These are phyloP conservation scores for Paralagenidium karlingii DNA, from an alignment of 352 stramenopile species.

Conservation along the genomic window DNA sequence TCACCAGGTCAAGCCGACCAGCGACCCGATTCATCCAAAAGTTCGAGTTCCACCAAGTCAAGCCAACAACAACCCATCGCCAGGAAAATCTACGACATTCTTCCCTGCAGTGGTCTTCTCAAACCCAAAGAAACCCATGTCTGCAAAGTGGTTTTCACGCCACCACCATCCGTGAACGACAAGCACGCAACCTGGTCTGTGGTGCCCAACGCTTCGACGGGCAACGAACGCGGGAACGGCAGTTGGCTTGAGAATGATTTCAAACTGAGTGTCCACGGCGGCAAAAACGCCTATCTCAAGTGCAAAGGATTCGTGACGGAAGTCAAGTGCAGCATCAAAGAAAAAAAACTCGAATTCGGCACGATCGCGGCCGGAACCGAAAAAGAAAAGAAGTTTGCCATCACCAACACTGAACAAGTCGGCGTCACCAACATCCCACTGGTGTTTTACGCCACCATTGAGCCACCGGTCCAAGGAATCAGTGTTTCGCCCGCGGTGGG, in stretches of 20 bases:
- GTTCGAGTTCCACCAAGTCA: conserved; percentile 14
- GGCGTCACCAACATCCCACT: conserved; percentile 23
- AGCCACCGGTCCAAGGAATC: conserved; percentile 31
- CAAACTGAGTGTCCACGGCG: conserved; percentile 38
- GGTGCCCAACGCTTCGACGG: not conserved
- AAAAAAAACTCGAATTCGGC: conserved; percentile 77
- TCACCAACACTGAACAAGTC: conserved; percentile 8
- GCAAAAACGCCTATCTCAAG: conserved; percentile 21
- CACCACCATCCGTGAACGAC: conserved; percentile 11
- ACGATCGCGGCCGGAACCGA: conserved; percentile 68
- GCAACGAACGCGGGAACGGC: not conserved
- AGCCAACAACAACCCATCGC: no score
- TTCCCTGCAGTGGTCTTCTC: conserved; percentile 27
- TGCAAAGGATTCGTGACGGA: conserved; percentile 43
- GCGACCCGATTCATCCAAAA: conserved; percentile 48
- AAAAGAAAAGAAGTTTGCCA: conserved; percentile 23
- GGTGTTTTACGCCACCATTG: conserved; percentile 48
- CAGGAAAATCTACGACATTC: conserved; percentile 28
- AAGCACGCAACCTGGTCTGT: no score
- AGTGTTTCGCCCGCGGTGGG: conserved; percentile 23
- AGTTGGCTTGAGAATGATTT: conserved; percentile 28
- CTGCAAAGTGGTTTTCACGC: conserved; percentile 47
- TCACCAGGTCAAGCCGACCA: no score
- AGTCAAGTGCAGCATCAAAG: conserved; percentile 31
- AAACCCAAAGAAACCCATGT: conserved; percentile 13